Percentiles rank a stretch among this genome's conserved stretches.
Conservation (phyloP, 345 rosid species). For the Gossypium turneri region DNA sequence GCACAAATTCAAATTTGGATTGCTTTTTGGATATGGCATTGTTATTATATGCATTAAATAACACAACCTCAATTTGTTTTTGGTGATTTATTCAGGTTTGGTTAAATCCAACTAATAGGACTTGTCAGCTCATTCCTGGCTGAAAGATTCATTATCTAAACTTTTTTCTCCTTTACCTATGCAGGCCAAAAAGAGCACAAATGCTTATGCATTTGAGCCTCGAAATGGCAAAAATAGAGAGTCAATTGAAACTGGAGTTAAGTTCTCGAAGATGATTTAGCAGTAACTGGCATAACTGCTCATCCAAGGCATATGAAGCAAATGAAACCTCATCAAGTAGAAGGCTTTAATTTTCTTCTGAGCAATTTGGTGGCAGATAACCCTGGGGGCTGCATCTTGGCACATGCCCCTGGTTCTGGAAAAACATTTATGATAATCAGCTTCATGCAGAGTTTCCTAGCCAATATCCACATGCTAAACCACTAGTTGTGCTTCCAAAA, state of each 20-base stretch:
- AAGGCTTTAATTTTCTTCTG: constrained; percentile 76
- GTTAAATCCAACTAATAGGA: neutral
- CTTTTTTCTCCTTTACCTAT: constrained; percentile 6
- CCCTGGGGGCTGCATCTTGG: constrained; percentile 91
- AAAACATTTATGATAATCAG: constrained; percentile 90
- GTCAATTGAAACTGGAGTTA: constrained; percentile 38
- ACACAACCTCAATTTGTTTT: neutral
- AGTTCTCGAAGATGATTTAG: constrained; percentile 50
- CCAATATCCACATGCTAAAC: constrained; percentile 72
- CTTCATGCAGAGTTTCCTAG: constrained; percentile 85
- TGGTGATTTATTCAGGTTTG: neutral
- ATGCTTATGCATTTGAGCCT: constrained; percentile 55
- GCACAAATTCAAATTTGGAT: neutral
- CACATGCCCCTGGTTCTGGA: constrained; percentile 97
- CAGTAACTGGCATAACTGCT: constrained; percentile 54
- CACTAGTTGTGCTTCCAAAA: constrained; percentile 78
- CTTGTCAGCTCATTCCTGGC: constrained; percentile 1
- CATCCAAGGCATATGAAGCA: constrained; percentile 81
- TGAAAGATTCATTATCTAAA: neutral
- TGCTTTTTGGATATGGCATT: neutral
- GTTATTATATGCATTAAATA: constrained; percentile 2
- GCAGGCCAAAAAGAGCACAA: constrained; percentile 54
- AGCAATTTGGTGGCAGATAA: constrained; percentile 62
- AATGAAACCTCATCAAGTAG: constrained; percentile 87
- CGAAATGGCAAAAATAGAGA: constrained; percentile 43